phyloP scores from a whole-genome alignment of 495 filamentous ascomycete species.

The Hypoxylon intermedium region DNA sequence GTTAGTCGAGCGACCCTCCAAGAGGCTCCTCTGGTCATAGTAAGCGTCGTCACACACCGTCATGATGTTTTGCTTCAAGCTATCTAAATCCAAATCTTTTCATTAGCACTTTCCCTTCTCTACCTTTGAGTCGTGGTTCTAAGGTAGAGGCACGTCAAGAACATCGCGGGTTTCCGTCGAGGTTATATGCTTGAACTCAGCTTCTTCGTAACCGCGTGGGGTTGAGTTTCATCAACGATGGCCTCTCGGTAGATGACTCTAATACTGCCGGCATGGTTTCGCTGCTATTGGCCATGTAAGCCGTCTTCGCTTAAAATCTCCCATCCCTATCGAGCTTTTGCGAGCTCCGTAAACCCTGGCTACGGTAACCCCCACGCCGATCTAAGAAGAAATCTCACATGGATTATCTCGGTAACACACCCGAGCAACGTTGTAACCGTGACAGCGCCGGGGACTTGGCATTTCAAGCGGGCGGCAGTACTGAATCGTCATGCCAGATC shows the following conservation, averaged over 20 bases:
- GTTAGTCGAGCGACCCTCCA: constrained; percentile 4
- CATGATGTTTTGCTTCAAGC: not conserved
- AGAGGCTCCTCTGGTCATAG: constrained; percentile 2
- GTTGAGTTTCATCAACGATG: constrained; percentile 28
- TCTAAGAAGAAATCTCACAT: constrained; percentile 20
- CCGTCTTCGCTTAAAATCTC: constrained; percentile 5
- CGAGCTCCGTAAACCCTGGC: constrained; percentile 2
- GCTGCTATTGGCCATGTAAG: constrained; percentile 7
- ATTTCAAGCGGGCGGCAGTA: constrained; percentile 18
- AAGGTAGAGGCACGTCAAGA: not conserved
- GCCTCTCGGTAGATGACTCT: constrained; percentile 18
- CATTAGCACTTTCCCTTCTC: too few species aligned
- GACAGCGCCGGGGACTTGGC: constrained; percentile 32
- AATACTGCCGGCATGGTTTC: constrained; percentile 8
- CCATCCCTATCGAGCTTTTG: constrained; percentile 3
- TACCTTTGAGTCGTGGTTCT: not conserved
- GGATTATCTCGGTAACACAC: constrained; percentile 36
- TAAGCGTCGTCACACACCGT: constrained; percentile 17
- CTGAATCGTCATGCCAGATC: constrained; percentile 12
- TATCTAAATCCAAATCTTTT: not conserved
- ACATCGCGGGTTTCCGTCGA: not conserved
- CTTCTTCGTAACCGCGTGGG: not conserved
- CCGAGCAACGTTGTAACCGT: constrained; percentile 29
- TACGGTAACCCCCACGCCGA: constrained; percentile 28
- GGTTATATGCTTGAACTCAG: constrained; percentile 1